These are phyloP conservation scores for Saksenaea oblongispora DNA, from an alignment of 371 early-diverging fungal species.

Conservation along the genomic window DNA sequence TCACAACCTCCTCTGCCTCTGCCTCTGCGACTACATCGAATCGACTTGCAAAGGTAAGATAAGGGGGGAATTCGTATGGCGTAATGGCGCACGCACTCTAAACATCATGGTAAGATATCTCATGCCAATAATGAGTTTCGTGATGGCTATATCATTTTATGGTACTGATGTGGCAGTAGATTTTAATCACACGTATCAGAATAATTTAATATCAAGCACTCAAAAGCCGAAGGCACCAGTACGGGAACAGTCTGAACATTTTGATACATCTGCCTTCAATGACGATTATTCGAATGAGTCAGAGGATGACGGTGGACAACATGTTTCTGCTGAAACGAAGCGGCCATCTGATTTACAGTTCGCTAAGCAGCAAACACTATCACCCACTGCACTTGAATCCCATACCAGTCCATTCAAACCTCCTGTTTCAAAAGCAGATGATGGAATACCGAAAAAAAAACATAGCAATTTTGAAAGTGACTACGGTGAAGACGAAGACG, in stretches of 20 bases:
- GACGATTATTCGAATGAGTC: conserved; percentile 47
- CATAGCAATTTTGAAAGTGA: background rate
- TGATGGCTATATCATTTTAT: background rate
- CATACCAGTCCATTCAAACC: background rate
- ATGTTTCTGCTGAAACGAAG: background rate
- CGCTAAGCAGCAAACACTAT: conserved; percentile 9
- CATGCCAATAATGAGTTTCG: background rate
- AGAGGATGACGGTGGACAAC: conserved; percentile 10
- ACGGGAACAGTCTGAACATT: conserved; percentile 37
- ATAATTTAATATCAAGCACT: background rate
- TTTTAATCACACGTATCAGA: background rate
- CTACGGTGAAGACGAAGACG: conserved; percentile 8
- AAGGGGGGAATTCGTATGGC: background rate
- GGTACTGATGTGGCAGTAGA: background rate
- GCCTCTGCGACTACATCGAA: background rate
- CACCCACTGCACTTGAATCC: conserved; percentile 9
- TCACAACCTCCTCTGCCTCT: conserved; percentile 13
- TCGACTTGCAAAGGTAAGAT: background rate
- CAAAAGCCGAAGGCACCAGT: background rate
- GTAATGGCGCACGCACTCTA: background rate
- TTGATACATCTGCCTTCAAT: conserved; percentile 45
- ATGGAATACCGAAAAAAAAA: background rate
- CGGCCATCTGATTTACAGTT: background rate
- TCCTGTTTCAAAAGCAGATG: background rate
- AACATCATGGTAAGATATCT: background rate